Evolutionary conservation across 257 asterid species (phyloP).

Genomic region (Haberlea rhodopensis): DNA sequence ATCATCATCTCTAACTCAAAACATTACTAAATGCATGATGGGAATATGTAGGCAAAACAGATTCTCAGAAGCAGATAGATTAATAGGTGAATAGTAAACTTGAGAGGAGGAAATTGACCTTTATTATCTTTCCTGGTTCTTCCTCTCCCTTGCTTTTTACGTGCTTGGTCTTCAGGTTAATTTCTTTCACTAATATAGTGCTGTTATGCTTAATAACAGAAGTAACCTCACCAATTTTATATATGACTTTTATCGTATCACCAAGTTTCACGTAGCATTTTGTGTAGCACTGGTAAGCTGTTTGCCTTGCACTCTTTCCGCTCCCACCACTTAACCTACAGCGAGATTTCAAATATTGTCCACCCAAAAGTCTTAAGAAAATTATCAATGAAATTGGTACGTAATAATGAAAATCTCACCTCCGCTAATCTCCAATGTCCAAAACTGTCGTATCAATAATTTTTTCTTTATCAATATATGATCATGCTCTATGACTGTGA

Average conservation of each 20-base stretch:
- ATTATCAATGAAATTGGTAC: background rate
- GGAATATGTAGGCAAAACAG: background rate
- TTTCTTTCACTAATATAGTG: conserved; percentile 58
- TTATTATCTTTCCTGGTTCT: conserved; percentile 83
- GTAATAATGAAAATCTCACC: too few species aligned
- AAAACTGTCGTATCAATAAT: background rate
- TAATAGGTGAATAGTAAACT: background rate
- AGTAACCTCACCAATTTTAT: conserved; percentile 76
- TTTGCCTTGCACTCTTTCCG: conserved; percentile 93
- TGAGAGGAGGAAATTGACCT: conserved; percentile 44
- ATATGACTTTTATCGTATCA: conserved; percentile 82
- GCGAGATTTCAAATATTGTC: background rate
- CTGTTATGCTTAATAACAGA: conserved; percentile 75
- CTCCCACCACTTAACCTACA: conserved; percentile 90
- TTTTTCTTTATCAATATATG: conserved; percentile 5
- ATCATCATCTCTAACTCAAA: background rate
- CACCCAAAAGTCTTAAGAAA: background rate
- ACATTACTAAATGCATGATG: background rate
- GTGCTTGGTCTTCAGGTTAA: conserved; percentile 95
- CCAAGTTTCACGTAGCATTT: conserved; percentile 93
- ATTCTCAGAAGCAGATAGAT: background rate
- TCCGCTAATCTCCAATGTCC: background rate
- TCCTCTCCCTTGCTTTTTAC: conserved; percentile 77
- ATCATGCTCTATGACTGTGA: background rate
- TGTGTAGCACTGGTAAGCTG: conserved; percentile 86